A percentile compares a stretch with the other conserved stretches of the same genome.
Conservation (phyloP, 202 grass and related monocot species). For the Panicum hallii region DNA sequence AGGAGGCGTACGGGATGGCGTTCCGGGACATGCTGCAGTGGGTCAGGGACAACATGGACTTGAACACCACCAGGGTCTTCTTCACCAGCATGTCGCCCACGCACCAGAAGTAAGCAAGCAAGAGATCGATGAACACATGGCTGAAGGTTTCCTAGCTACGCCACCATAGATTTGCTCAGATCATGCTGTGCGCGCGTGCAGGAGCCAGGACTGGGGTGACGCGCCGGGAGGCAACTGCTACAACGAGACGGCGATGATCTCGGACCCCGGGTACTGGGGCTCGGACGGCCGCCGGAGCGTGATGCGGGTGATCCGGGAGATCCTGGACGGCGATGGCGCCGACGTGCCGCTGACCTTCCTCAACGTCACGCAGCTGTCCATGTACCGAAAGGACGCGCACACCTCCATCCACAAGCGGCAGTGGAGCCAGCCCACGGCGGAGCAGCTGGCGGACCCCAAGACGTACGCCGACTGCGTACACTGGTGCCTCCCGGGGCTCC, state of each 20-base stretch:
- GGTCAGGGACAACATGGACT: slow-evolving; percentile 75
- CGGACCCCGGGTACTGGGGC: slow-evolving; percentile 71
- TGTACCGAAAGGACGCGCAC: slow-evolving; percentile 85
- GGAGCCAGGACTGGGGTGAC: slow-evolving; percentile 85
- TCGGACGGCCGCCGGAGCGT: slow-evolving; percentile 66
- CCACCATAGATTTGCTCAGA: not conserved
- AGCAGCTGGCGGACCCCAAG: slow-evolving; percentile 67
- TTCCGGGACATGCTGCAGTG: slow-evolving; percentile 72
- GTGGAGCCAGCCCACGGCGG: slow-evolving; percentile 59
- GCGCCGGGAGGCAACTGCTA: slow-evolving; percentile 67
- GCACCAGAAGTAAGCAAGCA: slow-evolving; percentile 58
- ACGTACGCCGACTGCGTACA: slow-evolving; percentile 89
- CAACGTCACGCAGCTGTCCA: slow-evolving; percentile 89
- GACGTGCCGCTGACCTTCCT: slow-evolving; percentile 69
- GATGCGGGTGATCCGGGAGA: slow-evolving; percentile 63
- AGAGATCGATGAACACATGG: not conserved
- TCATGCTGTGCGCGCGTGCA: not conserved
- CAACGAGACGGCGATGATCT: slow-evolving; percentile 76
- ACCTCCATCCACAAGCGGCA: slow-evolving; percentile 96
- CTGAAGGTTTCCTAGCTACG: not conserved
- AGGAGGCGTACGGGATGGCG: slow-evolving; percentile 68
- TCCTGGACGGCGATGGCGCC: slow-evolving; percentile 53
- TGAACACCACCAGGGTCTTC: slow-evolving; percentile 66
- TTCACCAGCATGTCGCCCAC: slow-evolving; percentile 86
- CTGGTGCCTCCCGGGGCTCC: slow-evolving; percentile 85